Evolutionary conservation across 2,329 filamentous ascomycete genomes (phyloP).

Genomic region (Cryphonectria radicalis): DNA sequence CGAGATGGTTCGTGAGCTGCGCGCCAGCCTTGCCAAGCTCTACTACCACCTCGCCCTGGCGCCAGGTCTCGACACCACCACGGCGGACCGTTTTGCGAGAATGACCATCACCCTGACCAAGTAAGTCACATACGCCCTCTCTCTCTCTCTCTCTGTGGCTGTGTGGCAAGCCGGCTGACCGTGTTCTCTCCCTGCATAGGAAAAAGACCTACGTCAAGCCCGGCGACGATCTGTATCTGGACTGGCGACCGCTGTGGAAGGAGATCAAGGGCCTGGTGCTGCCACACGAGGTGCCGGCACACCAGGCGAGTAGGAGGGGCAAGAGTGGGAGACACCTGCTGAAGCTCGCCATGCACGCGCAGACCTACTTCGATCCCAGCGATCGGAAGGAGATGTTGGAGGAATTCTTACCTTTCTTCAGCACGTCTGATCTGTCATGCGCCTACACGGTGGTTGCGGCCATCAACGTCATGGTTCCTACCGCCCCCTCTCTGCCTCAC

Average conservation of each 20-base stretch:
- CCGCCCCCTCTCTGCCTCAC: constrained; percentile 73
- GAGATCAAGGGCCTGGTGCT: constrained; percentile 91
- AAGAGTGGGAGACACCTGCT: constrained; percentile 69
- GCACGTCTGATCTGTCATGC: constrained; percentile 87
- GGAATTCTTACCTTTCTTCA: constrained; percentile 85
- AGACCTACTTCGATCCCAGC: constrained; percentile 88
- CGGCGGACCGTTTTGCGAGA: constrained; percentile 89
- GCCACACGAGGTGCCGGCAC: constrained; percentile 76
- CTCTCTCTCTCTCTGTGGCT: neutral
- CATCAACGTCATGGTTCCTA: constrained; percentile 87
- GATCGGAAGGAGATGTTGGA: constrained; percentile 83
- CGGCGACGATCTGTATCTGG: constrained; percentile 83
- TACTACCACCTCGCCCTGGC: constrained; percentile 94
- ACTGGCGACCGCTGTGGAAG: constrained; percentile 92
- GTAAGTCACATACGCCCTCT: constrained; percentile 54
- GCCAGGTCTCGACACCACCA: constrained; percentile 80
- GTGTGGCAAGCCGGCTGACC: constrained; percentile 35
- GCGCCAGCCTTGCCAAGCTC: constrained; percentile 82
- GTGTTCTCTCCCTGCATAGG: constrained; percentile 49
- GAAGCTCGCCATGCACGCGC: constrained; percentile 87
- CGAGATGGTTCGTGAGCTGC: constrained; percentile 83
- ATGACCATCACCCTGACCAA: constrained; percentile 98
- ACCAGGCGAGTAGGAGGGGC: constrained; percentile 57
- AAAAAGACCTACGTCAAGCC: constrained; percentile 95
- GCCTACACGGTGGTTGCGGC: constrained; percentile 91